Conservation (phyloP, 2,329 filamentous ascomycete genomes). For the Fusarium bactridioides region DNA sequence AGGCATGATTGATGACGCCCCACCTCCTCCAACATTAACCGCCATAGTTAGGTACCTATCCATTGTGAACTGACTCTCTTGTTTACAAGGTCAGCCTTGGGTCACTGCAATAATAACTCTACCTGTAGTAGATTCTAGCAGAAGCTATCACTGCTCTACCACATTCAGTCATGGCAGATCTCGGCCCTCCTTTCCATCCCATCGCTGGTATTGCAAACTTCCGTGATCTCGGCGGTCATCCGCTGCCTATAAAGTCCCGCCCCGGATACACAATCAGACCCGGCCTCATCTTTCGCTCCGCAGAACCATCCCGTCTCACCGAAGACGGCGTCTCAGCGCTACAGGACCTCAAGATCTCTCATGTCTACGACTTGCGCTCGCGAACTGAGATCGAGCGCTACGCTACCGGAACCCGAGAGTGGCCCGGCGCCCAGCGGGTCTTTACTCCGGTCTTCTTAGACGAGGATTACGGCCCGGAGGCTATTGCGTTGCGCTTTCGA, state of each 20-base stretch:
- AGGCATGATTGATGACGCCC: slow-evolving; percentile 20
- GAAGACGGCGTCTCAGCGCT: slow-evolving; percentile 61
- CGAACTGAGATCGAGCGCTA: slow-evolving; percentile 62
- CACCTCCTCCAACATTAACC: slow-evolving; percentile 17
- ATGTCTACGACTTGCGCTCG: slow-evolving; percentile 75
- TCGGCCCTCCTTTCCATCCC: slow-evolving; percentile 56
- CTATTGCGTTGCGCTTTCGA: slow-evolving; percentile 66
- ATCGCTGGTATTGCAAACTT: slow-evolving; percentile 72
- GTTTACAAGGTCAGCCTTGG: background rate
- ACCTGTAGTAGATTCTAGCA: background rate
- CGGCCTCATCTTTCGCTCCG: slow-evolving; percentile 72
- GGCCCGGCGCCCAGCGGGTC: slow-evolving; percentile 55
- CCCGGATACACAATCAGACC: slow-evolving; percentile 62
- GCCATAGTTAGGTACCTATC: background rate
- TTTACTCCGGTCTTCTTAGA: slow-evolving; percentile 72
- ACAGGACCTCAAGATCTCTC: slow-evolving; percentile 64
- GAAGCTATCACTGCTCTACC: background rate
- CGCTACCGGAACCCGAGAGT: slow-evolving; percentile 42
- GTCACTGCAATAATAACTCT: background rate
- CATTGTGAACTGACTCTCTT: background rate
- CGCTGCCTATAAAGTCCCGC: slow-evolving; percentile 57
- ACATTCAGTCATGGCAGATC: slow-evolving; percentile 26
- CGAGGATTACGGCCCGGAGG: slow-evolving; percentile 68
- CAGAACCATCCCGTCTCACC: slow-evolving; percentile 68
- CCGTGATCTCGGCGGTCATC: slow-evolving; percentile 71